Base-by-base conservation (phyloP, 805 yeast genomes). In the Clavispora carvajalis region DNA sequence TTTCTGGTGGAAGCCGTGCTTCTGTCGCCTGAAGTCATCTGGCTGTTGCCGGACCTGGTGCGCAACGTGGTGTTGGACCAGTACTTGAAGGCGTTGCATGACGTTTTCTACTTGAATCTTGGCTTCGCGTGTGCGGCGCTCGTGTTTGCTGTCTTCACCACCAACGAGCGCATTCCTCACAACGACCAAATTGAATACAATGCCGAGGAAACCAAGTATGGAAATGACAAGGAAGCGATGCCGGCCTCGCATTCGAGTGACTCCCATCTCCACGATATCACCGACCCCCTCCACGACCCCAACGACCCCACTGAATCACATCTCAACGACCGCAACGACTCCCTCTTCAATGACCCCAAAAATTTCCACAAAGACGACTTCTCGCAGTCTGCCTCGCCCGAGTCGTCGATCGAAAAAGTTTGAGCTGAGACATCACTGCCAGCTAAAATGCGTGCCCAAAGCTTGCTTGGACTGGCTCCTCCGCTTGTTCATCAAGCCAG, bases 1-100 rank as follows among this genome's bases (percentile, higher is more conserved):
- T 16, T 39, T 8, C 44, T 49, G 3, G 40, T 37, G 6, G 36
- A 39, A 13, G 16, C 48, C 4, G 36, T 49, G 35, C 44, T 49
- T 22, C 45, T 42, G 9, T 49, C 63, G 11, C 72, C 73, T 1
- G 40, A 45, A 7, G 24, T 57, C 7, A 57, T 67, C 15, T 51
- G 59, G 33, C 16, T 17, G 13, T 49, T 67, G 11, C 62, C 69
- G 1, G 34, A 43, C 3, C 39, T 43, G 1, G 48, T 61, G 4
- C 49, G 51, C 22, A 48, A 50, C 3, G 34, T 55, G 30, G 52
- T 63, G 3, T 40, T 62, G 24, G 54, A 59, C 39, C 60, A 58
- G 10, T 48, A 48, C 33, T 48, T 49, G 53, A 38, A 36, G 15
- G 53, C 49, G 5, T 36, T 47, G 41, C 43, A 44, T 13, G 51